Base-by-base conservation (phyloP, 73 alveolate species). In the Blepharisma stoltei region DNA sequence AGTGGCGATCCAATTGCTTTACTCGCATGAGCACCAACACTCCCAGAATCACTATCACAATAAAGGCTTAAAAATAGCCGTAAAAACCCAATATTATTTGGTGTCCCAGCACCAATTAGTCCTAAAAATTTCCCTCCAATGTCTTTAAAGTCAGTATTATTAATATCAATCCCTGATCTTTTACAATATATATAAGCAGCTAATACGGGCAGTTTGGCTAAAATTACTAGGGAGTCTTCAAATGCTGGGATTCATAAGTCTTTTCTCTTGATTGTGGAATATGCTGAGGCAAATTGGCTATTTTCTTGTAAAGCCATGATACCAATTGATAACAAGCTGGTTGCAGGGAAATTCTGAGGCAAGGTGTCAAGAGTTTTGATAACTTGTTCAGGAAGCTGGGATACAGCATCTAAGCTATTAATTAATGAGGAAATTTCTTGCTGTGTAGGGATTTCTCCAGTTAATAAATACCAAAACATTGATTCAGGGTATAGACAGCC, bases 321-420 rank as follows among this genome's bases (percentile, higher is more conserved):
- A 20, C 48, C 73, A 20, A 60, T 60, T 2, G 73, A 60, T 60
- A 60, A 5, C 73, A 60, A 20, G 4, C 48, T 25, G 0, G 23
- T 60, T 60, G 73, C 46, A 14, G 73, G 73, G 73, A 60, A 60
- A 5, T 60, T 38, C 14, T 60, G 73, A 60, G 73, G 73, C 37
- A 60, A 60, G 5, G 73, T 18, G 48, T 60, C 73, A 14, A 60
- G 45, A 20, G 23, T 25, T 14, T 4, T 25, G 14, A 60, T 8
- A 60, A 38, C 23, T 25, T 60, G 46, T 60, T n/a, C 73, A 9
- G 73, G 73, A 20, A 60, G 46, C 14, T n/a, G 46, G 4, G 73
- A 60, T 25, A 1, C 23, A 1, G 14, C 73, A 60, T 60, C 47
- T 14, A 60, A 38, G 73, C 48, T 3, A 11, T 60, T 38, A 14